Conservation (phyloP, 495 filamentous ascomycete genomes). For the Aspergillus ellipticus region DNA sequence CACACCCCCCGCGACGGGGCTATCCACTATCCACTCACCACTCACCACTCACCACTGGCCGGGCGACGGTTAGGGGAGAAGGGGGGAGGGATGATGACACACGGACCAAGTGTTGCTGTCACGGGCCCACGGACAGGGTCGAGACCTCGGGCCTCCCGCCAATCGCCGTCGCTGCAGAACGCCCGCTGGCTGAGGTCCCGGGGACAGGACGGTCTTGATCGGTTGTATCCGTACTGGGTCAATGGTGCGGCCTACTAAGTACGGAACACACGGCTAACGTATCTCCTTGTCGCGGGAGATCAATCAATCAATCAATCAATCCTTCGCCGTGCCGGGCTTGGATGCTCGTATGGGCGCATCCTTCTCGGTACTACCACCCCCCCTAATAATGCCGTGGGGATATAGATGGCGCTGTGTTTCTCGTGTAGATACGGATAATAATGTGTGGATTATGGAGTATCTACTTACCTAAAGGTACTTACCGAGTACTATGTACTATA, state of each 20-base stretch:
- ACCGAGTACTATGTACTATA: too few species aligned
- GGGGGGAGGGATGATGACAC: constrained; percentile 4
- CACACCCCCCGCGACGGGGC: too few species aligned
- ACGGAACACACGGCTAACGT: too few species aligned
- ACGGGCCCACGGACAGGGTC: constrained; percentile 10
- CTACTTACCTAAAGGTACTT: not conserved
- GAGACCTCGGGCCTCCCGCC: constrained; percentile 10
- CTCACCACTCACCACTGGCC: not conserved
- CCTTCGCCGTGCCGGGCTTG: too few species aligned
- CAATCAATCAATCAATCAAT: too few species aligned
- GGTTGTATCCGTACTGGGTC: not conserved
- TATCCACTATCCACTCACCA: too few species aligned
- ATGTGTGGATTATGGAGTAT: too few species aligned
- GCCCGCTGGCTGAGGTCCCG: not conserved
- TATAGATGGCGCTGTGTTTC: not conserved
- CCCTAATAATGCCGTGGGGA: not conserved
- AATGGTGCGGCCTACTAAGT: too few species aligned
- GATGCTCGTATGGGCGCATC: too few species aligned
- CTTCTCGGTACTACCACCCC: too few species aligned
- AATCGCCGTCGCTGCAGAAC: constrained; percentile 3
- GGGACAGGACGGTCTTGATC: not conserved
- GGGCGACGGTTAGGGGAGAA: not conserved
- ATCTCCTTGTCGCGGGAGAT: not conserved
- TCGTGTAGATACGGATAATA: too few species aligned
- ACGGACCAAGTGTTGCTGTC: constrained; percentile 20